Percentiles rank a stretch among this genome's conserved stretches.
Conservation (phyloP, 202 grass and related monocot genomes). For the Saccharum hybrid region DNA sequence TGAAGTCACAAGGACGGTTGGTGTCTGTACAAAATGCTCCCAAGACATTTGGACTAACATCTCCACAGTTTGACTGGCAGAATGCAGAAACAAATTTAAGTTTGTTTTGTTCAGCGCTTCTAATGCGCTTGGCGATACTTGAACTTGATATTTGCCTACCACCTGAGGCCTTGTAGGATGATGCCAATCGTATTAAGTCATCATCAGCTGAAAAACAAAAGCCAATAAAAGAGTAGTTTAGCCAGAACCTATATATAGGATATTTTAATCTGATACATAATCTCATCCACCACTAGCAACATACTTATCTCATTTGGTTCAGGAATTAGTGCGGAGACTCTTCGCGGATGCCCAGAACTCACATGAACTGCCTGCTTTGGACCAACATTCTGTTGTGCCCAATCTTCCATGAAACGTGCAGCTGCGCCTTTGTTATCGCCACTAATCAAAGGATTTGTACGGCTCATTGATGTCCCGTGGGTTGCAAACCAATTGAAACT, state of each 20-base stretch:
- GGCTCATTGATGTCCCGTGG: slow-evolving; percentile 96
- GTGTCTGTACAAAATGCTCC: slow-evolving; percentile 95
- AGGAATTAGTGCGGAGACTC: slow-evolving; percentile 85
- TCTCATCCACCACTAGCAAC: slow-evolving; percentile 22
- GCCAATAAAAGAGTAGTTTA: slow-evolving; percentile 28
- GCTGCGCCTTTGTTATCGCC: slow-evolving; percentile 98
- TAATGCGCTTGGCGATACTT: slow-evolving; percentile 56
- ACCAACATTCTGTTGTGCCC: slow-evolving; percentile 64
- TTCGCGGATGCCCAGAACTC: slow-evolving; percentile 51
- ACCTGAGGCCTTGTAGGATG: slow-evolving; percentile 80
- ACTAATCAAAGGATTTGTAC: slow-evolving; percentile 89
- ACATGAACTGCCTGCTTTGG: slow-evolving; percentile 44
- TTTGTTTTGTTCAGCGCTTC: slow-evolving; percentile 56
- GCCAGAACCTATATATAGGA: not conserved
- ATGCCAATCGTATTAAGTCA: slow-evolving; percentile 75
- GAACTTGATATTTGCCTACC: slow-evolving; percentile 66
- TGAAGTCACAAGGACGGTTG: slow-evolving; percentile 83
- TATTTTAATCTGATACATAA: slow-evolving; percentile 7
- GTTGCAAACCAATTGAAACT: slow-evolving; percentile 99
- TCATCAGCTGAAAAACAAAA: slow-evolving; percentile 59
- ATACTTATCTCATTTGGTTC: slow-evolving; percentile 82
- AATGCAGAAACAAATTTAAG: slow-evolving; percentile 91
- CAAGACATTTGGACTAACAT: slow-evolving; percentile 95
- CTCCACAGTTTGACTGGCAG: slow-evolving; percentile 98
- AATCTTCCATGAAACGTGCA: slow-evolving; percentile 97